phyloP scores from a whole-genome alignment of 306 rosid genomes.

The Quercus gilva region DNA sequence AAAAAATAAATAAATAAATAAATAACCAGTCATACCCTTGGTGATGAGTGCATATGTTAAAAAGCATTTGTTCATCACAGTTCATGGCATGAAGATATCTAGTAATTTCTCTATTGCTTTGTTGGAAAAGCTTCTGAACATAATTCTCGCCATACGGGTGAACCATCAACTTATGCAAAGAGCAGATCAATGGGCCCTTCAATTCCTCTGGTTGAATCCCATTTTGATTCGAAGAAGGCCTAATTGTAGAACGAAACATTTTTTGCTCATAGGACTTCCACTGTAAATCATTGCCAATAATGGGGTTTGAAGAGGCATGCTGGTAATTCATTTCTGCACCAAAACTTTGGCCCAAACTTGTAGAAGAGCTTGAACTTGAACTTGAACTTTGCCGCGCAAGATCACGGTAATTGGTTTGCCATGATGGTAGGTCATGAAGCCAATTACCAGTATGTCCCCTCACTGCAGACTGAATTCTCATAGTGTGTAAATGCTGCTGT shows the following conservation, averaged over 20 bases:
- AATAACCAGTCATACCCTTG: constrained; percentile 19
- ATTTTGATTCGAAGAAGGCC: not conserved
- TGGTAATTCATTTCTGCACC: too few relatives aligned
- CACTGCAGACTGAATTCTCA: not conserved
- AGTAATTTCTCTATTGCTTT: not conserved
- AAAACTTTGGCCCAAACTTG: too few relatives aligned
- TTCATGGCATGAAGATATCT: not conserved
- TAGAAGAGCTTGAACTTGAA: too few relatives aligned
- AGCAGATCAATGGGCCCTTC: too few relatives aligned
- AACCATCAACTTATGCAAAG: constrained; percentile 14
- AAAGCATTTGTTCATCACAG: not conserved
- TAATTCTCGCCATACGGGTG: constrained; percentile 13
- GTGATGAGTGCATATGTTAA: constrained; percentile 21
- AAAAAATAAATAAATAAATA: not conserved
- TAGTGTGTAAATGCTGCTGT: not conserved
- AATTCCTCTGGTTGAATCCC: not conserved
- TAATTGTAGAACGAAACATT: not conserved
- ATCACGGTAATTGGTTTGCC: too few relatives aligned
- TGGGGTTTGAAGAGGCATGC: too few relatives aligned
- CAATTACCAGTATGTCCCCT: not conserved
- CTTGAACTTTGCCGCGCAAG: too few relatives aligned
- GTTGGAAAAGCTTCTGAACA: constrained; percentile 20
- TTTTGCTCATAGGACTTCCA: not conserved
- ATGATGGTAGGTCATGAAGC: too few relatives aligned
- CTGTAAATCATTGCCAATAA: too few relatives aligned